Base-by-base conservation (phyloP, 768 basidiomycete genomes). In the button mushroom (Agaricus bisporus) region DNA sequence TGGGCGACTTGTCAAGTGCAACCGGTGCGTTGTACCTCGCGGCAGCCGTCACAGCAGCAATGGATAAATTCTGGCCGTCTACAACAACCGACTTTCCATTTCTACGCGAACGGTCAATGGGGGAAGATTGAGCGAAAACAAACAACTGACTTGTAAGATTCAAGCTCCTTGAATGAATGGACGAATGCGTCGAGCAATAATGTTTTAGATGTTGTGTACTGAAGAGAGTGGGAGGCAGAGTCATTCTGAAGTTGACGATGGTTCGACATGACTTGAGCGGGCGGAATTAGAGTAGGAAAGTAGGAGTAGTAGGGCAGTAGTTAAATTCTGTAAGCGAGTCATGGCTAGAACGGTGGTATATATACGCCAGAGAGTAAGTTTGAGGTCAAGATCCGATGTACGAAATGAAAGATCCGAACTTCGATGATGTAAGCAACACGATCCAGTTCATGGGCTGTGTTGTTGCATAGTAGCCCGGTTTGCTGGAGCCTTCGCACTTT, bases 1-100 rank as follows among this genome's bases (percentile, higher is more conserved):
- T 64, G 4, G 75, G 67, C 2, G 79, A 78, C 14, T 72, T 65
- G 63, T 81, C 76, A 26, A 88, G 72, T 48, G 65, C 41, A 35
- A 85, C 79, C 15, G 73, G 58, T 3, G 82, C 73, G 14, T 73
- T 68, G 60, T 84, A 83, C 46, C 90, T 80, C 0, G 91, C 82
- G 5, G 83, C 75, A 8, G 88, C 89, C n/a, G 84, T 76, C 11
- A 94, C 82, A 48, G 86, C 87, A 3, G 88, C 78, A 49, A 93
- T 82, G 0, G 89, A 81, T 32, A 94, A 78, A 12, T 68, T 77
- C 56, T 85, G 74, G 6, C 91, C 91, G 52, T 86, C 82, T 43
- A 93, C 72, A 12, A 76, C 61, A 52, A 92, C 76, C 7, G 81
- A 67, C 44, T 75, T 76, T 18, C 90, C 89, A 29, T 73, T 69